Evolutionary conservation across 176 grass and related monocot species (phyloP).

Genomic region (Avena insularis): DNA sequence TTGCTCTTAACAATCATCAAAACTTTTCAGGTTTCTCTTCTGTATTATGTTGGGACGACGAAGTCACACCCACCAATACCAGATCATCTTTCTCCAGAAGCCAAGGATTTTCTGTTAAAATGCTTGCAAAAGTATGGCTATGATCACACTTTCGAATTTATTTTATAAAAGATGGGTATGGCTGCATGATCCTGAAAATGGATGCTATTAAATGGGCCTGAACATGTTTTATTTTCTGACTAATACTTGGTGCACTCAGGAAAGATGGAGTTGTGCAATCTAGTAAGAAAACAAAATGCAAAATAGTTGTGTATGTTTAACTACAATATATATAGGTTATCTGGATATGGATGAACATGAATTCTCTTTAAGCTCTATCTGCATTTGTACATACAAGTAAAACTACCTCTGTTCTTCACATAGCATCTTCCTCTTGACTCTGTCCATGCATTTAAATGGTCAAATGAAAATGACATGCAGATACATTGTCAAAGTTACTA

Average conservation of each 20-base stretch:
- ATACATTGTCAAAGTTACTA: constrained; percentile 14
- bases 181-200: not conserved
- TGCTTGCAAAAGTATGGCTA: constrained; percentile 87
- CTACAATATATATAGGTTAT: not conserved
- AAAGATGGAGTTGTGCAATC: constrained; percentile 8
- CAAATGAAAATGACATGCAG: not conserved
- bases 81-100: constrained; percentile 85
- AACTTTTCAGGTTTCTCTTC: constrained; percentile 78
- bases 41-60: constrained; percentile 90
- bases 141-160: constrained; percentile 37
- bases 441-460: not conserved
- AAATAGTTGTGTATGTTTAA: constrained; percentile 2
- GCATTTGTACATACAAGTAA: not conserved
- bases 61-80: constrained; percentile 97
- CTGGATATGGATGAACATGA: constrained; percentile 6
- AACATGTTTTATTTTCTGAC: constrained; percentile 35
- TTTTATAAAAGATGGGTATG: constrained; percentile 4
- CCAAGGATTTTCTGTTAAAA: constrained; percentile 91
- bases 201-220: not conserved
- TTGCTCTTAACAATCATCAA: constrained; percentile 23
- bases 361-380: not conserved
- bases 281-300: constrained; percentile 20
- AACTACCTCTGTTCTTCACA: not conserved
- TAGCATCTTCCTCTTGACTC: not conserved
- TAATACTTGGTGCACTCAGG: constrained; percentile 33